Percentiles rank a stretch among this genome's conserved stretches.
Conservation (phyloP, 192 early-diverging fungal species). For the Cetraspora pellucida region DNA sequence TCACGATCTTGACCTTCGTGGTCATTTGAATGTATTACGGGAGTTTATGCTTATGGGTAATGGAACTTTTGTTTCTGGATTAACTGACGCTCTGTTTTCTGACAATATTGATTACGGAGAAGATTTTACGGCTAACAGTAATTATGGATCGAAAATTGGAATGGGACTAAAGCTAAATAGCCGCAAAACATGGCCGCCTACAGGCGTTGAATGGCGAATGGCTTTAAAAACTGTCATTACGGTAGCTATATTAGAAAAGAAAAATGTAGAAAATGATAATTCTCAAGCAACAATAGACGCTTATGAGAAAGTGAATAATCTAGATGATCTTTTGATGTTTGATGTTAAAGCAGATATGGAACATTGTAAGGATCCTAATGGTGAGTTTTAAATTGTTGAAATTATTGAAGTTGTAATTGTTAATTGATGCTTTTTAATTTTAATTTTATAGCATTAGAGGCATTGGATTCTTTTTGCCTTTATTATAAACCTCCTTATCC, state of each 20-base stretch:
- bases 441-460: constrained; percentile 41
- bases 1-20: constrained; percentile 46
- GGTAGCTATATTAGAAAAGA: constrained; percentile 32
- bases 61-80: constrained; percentile 44
- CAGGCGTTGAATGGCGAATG: constrained; percentile 26
- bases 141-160: background rate
- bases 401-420: background rate
- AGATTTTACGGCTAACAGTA: background rate
- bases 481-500: constrained; percentile 51
- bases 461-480: constrained; percentile 56
- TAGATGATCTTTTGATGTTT: constrained; percentile 49
- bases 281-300: constrained; percentile 10
- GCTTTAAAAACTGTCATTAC: constrained; percentile 39
- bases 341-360: constrained; percentile 42
- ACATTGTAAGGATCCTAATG: constrained; percentile 45
- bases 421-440: background rate
- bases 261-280: constrained; percentile 1
- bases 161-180: constrained; percentile 26
- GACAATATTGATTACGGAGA: constrained; percentile 37
- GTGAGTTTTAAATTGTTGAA: constrained; percentile 28
- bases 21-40: constrained; percentile 45
- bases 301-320: constrained; percentile 31
- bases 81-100: constrained; percentile 44
- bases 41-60: constrained; percentile 49
- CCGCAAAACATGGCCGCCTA: constrained; percentile 36